phyloP scores from a whole-genome alignment of 2,329 filamentous ascomycete genomes.

The Cladophialophora chaetospira region DNA sequence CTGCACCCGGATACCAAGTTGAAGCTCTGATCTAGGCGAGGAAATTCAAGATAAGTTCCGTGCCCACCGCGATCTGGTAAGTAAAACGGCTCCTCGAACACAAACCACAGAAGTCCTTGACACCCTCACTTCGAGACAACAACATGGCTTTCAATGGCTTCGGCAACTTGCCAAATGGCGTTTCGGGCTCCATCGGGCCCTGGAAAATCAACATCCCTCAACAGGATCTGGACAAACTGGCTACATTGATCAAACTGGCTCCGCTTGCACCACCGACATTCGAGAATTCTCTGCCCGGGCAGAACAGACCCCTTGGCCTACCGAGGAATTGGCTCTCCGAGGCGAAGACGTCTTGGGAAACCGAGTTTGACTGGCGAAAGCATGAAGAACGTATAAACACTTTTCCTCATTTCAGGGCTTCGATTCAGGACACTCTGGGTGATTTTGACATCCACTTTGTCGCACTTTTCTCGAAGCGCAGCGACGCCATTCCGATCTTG shows the following conservation, averaged over 20 bases:
- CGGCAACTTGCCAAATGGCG: neutral
- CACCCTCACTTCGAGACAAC: neutral
- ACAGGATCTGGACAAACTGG: conserved; percentile 48
- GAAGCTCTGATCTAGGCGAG: neutral
- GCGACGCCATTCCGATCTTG: conserved; percentile 55
- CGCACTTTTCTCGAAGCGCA: conserved; percentile 56
- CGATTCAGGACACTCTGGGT: conserved; percentile 43
- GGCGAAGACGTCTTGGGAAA: conserved; percentile 7
- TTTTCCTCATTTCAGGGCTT: conserved; percentile 53
- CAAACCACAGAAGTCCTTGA: too few relatives aligned
- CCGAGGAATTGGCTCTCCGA: neutral
- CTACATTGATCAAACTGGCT: conserved; percentile 50
- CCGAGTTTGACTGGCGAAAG: conserved; percentile 10
- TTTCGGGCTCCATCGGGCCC: neutral
- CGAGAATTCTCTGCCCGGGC: conserved; percentile 48
- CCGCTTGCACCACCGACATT: conserved; percentile 53
- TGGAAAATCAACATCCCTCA: conserved; percentile 36
- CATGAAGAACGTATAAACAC: conserved; percentile 49
- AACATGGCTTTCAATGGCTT: neutral
- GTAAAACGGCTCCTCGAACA: too few relatives aligned
- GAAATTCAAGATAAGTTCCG: neutral
- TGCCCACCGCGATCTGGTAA: too few relatives aligned
- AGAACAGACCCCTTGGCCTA: conserved; percentile 33
- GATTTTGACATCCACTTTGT: conserved; percentile 54
- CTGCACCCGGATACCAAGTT: neutral